A percentile compares a stretch with the other conserved stretches of the same genome.
phyloP scores from a whole-genome alignment of 2,329 filamentous ascomycete species.

The Aspergillus ustus region DNA sequence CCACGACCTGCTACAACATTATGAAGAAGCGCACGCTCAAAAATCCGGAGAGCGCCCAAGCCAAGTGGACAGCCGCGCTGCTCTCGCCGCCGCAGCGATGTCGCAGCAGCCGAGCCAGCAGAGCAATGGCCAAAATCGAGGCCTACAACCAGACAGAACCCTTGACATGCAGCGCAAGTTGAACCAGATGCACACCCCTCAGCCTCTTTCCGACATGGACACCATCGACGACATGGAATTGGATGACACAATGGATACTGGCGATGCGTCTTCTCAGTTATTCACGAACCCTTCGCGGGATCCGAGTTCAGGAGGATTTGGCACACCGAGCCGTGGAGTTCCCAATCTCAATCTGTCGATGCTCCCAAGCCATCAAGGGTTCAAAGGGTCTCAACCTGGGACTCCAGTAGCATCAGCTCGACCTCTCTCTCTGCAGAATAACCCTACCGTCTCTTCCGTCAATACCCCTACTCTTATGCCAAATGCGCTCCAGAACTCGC shows the following conservation, averaged over 20 bases:
- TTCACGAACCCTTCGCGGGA: constrained; percentile 69
- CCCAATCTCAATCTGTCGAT: constrained; percentile 82
- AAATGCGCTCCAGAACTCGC: constrained; percentile 67
- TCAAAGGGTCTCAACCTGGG: constrained; percentile 82
- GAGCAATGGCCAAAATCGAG: constrained; percentile 40
- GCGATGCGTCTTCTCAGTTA: constrained; percentile 43
- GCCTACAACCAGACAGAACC: constrained; percentile 40
- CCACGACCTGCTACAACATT: constrained; percentile 94
- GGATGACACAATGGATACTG: constrained; percentile 74
- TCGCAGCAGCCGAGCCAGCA: constrained; percentile 57
- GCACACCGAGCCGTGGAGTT: constrained; percentile 57
- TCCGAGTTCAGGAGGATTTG: constrained; percentile 66
- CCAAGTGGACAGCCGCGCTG: constrained; percentile 57
- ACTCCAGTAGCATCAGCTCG: constrained; percentile 76
- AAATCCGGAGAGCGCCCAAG: constrained; percentile 59
- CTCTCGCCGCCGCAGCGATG: constrained; percentile 51
- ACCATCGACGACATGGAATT: constrained; percentile 94
- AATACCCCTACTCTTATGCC: constrained; percentile 91
- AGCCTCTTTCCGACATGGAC: constrained; percentile 68
- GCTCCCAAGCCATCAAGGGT: constrained; percentile 73
- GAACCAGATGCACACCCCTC: constrained; percentile 37
- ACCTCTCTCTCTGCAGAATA: constrained; percentile 79
- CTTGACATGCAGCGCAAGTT: constrained; percentile 44
- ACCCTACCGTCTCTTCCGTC: constrained; percentile 94
- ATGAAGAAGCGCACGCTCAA: constrained; percentile 90